Evolutionary conservation across 1,284 basidiomycete genomes (phyloP), one percentile per base, ranked within the genome.

Genomic region (Rhodotorula sp.): DNA sequence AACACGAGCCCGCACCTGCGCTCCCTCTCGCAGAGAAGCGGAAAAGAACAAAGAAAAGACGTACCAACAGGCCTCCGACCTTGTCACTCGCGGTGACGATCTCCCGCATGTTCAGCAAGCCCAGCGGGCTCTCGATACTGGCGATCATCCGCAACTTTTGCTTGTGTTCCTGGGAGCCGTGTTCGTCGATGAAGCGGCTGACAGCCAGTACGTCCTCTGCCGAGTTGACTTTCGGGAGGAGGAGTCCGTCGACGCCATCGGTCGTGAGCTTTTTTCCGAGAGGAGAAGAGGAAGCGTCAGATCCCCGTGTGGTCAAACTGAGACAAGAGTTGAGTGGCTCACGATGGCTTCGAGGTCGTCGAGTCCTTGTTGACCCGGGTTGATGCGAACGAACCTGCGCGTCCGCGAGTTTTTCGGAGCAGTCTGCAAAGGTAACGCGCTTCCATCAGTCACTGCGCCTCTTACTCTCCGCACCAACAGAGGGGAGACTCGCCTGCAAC

Each of bases 321-420:
- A 26, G 33, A 29, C 18, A 6, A 62, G 12, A 33, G 20, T 4
- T 63, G 15, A 15, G 15, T 10, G 73, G 80, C 83, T 80, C 79
- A 91, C 91, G 30, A 90, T 84, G 66, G 86, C 81, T 10, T 84
- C 80, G 54, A 93, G 83, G 77, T 94, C 92, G 5, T 88, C 84
- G 59, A 87, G 87, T 0, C 87, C 85, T 2, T 89, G 90, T 18
- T 82, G 85, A n/a, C 88, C 83, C 51, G 87, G 87, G 78, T 95
- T 94, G 51, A 93, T 83, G 62, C 92, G 84, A 24, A 91, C 87
- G 29, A 75, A 74, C 60, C 66, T 59, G 44, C 66, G 65, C 18
- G 68, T 64, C 18, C n/a, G 26, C 5, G 66, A 54, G 7, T 59
- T 53, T 0, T 45, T 4, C 2, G 48, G 49, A 0, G 64, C 56